Base-by-base conservation (phyloP, 495 filamentous ascomycete genomes). In the Penicillium ochrochloron region DNA sequence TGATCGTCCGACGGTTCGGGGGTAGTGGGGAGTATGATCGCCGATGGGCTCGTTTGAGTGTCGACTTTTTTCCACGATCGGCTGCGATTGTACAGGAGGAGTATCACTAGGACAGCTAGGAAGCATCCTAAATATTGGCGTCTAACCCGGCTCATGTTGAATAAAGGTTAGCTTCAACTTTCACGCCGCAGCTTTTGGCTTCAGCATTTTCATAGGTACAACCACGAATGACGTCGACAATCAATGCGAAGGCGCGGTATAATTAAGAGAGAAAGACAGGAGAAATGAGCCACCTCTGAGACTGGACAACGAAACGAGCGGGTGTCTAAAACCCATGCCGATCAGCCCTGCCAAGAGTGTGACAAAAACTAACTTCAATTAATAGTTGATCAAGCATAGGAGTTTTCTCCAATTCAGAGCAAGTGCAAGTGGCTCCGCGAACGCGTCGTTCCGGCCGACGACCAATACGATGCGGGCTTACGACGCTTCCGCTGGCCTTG, bases 61-160 rank as follows among this genome's bases (percentile, higher is more conserved):
- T 61, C 23, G 21, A n/a, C 19, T 9, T 35, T 10, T 59, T 27
- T 39, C 56, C 21, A 63, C 3, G 55, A 48, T 34, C 37, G 52
- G 23, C 35, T 33, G 29, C 60, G 50, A 4, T 19, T 53, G 41
- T 62, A 68, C 8, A 71, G 27, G 17, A 68, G 17, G 19, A 62
- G 21, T 10, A 69, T 21, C 17, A 64, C 21, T n/a, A 60, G 34
- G 37, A 21, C 34, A 11, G 42, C 60, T 11, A 71, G 53, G 54
- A 61, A 53, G 12, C 53, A 56, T 21, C 60, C 60, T n/a, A 71
- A 34, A 23, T 51, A 50, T 58, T 68, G 69, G 46, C 69, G 69
- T 51, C 50, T 59, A 21, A 59, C 3, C 34, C 69, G 69, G 60
- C 42, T 69, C 69, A 71, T 71, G 59, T 46, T 33, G 44, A 55